Evolutionary conservation across 768 basidiomycete genomes (phyloP), one percentile per base, ranked within the genome.

Genomic region (Boletus insuetus): DNA sequence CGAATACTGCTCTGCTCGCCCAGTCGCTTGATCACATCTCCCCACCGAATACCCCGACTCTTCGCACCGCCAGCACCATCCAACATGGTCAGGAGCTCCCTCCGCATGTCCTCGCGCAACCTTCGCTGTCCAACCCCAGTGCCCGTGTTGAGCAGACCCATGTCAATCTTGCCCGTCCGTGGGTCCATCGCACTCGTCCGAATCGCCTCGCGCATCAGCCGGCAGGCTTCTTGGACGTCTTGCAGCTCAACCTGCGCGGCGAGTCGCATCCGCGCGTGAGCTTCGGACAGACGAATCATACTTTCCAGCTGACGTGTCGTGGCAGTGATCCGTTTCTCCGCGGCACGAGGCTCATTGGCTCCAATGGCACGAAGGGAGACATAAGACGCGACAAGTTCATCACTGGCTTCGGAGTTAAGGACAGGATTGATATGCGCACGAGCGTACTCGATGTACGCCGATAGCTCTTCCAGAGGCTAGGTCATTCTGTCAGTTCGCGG

Each of bases 191-290:
- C 94, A 58, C 86, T 87, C 58, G 95, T 94, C 64, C 92, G 84
- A 73, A 99, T 90, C 5, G 96, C 97, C 69, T 96, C 93, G 44
- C 92, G 85, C 87, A 99, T 98, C 62, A 99, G 81, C n/a, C 97
- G 80, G 65, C 82, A 85, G 1, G 96, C 94, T 71, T 98, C 97
- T 58, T 81, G 78, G 31, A 98, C 97, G 65, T 98, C 97, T 51
- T 77, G 73, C 43, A 91, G 73, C 66, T 95, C 91, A 38, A 99
- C 96, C 49, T 82, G 81, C n/a, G 85, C 79, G 19, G 88, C 89
- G 71, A 97, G 89, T 0, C 94, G 83, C 97, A 98, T 98, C 32
- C 95, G 82, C 5, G 97, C 95, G 68, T 99, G 97, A 1, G 90
- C 97, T 73, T 99, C 97, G 0, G 90, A 88, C 26, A 99, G 83